Conservation (phyloP, 805 yeast species). For the Ogataea allantospora region DNA sequence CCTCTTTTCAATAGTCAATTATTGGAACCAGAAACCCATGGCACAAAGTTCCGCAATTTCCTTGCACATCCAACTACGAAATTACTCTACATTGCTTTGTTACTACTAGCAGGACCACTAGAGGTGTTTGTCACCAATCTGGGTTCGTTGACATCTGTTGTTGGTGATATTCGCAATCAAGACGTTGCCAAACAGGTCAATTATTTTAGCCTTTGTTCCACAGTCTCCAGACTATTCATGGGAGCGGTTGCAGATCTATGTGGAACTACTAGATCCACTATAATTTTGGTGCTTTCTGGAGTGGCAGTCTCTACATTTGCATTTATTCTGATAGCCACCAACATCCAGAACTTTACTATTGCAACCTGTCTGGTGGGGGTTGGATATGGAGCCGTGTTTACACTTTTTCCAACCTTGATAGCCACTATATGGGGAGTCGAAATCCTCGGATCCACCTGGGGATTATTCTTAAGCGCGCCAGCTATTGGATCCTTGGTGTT, state of each 20-base stretch:
- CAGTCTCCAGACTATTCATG: conserved; percentile 29
- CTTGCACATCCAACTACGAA: conserved; percentile 60
- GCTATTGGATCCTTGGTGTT: conserved; percentile 73
- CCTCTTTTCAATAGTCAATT: conserved; percentile 33
- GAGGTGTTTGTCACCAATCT: conserved; percentile 83
- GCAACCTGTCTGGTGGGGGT: conserved; percentile 50
- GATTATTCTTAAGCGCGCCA: conserved; percentile 82
- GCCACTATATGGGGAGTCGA: conserved; percentile 82
- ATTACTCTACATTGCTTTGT: conserved; percentile 55
- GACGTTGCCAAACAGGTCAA: conserved; percentile 20
- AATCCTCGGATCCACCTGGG: conserved; percentile 86
- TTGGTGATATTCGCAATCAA: conserved; percentile 21
- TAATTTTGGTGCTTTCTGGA: conserved; percentile 9
- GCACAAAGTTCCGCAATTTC: conserved; percentile 28
- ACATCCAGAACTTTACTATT: conserved; percentile 11
- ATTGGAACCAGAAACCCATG: conserved; percentile 29
- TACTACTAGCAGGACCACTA: conserved; percentile 74
- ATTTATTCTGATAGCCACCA: conserved; percentile 13
- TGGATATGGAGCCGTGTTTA: conserved; percentile 78
- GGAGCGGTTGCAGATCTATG: conserved; percentile 18
- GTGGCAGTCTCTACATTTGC: conserved; percentile 10
- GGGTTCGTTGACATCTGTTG: conserved; percentile 59
- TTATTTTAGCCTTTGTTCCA: conserved; percentile 27
- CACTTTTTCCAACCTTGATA: conserved; percentile 75
- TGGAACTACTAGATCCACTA: conserved; percentile 8